These are phyloP conservation scores for Hypoxylon rubiginosum DNA, from an alignment of 2,329 filamentous ascomycete genomes.

Conservation along the genomic window DNA sequence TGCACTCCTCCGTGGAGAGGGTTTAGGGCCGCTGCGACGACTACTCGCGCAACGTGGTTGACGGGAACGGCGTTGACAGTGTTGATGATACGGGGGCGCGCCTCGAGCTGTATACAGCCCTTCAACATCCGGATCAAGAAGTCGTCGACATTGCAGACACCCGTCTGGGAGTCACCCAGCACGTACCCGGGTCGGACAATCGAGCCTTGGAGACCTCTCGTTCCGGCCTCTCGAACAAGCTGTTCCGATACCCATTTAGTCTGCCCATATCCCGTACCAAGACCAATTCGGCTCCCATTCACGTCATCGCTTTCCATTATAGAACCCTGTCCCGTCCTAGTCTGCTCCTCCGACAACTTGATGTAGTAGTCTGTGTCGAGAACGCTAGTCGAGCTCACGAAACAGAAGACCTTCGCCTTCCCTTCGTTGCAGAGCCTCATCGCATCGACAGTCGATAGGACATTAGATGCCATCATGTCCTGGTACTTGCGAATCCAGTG, in stretches of 20 bases:
- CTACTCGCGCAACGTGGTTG: conserved; percentile 83
- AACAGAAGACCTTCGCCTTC: conserved; percentile 83
- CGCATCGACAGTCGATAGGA: conserved; percentile 82
- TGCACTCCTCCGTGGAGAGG: conserved; percentile 63
- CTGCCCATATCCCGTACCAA: conserved; percentile 91
- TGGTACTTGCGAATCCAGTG: conserved; percentile 88
- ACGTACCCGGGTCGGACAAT: conserved; percentile 90
- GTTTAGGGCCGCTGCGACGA: conserved; percentile 79
- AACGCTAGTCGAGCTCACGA: conserved; percentile 85
- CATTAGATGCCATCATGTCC: conserved; percentile 79
- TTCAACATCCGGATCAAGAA: conserved; percentile 90
- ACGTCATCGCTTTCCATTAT: conserved; percentile 84
- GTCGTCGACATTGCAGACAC: conserved; percentile 85
- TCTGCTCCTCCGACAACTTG: conserved; percentile 74
- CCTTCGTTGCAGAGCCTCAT: conserved; percentile 81
- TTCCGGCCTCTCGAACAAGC: conserved; percentile 82
- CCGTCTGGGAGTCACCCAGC: conserved; percentile 77
- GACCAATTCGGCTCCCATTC: conserved; percentile 78
- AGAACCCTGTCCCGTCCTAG: conserved; percentile 71
- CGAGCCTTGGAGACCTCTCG: conserved; percentile 79
- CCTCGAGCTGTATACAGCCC: conserved; percentile 83
- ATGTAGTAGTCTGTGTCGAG: conserved; percentile 88
- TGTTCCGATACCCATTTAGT: conserved; percentile 82
- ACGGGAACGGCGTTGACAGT: conserved; percentile 92
- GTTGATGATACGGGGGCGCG: conserved; percentile 83